phyloP scores from a whole-genome alignment of 1,284 basidiomycete genomes.

The Leccinum pseudoinsigne region DNA sequence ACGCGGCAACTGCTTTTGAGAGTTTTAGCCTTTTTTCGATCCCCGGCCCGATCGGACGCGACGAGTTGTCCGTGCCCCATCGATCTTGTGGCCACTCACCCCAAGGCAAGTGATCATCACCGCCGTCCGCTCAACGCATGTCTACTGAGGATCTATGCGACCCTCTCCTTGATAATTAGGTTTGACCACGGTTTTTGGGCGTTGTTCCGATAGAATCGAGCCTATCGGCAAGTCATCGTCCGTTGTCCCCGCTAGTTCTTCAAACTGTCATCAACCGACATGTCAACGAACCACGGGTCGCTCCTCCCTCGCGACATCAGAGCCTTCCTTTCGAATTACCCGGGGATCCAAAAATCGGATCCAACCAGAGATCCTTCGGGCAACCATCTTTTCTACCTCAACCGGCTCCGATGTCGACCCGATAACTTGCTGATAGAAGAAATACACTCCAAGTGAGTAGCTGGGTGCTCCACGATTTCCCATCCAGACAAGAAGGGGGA shows the following conservation, averaged over 20 bases:
- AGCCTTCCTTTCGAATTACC: conserved; percentile 65
- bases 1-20: conserved; percentile 15
- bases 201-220: conserved; percentile 2
- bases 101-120: conserved; percentile 2
- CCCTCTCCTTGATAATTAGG: not conserved
- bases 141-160: not conserved
- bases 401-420: conserved; percentile 56
- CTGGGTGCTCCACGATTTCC: not conserved
- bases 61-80: not conserved
- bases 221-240: conserved; percentile 14
- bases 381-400: conserved; percentile 68
- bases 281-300: conserved; percentile 13
- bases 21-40: conserved; percentile 25
- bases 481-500: conserved; percentile 1
- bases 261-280: conserved; percentile 13
- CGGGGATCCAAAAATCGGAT: conserved; percentile 37
- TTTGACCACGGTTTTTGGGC: not conserved
- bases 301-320: conserved; percentile 54
- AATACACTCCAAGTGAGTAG: conserved; percentile 55
- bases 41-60: conserved; percentile 3
- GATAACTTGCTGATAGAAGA: conserved; percentile 64
- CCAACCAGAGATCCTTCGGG: conserved; percentile 38
- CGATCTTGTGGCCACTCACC: not conserved
- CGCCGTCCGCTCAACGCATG: not conserved
- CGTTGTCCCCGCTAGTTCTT: conserved; percentile 18